Evolutionary conservation across 2,329 filamentous ascomycete genomes (phyloP).

Genomic region (Harringtonia lauricola): DNA sequence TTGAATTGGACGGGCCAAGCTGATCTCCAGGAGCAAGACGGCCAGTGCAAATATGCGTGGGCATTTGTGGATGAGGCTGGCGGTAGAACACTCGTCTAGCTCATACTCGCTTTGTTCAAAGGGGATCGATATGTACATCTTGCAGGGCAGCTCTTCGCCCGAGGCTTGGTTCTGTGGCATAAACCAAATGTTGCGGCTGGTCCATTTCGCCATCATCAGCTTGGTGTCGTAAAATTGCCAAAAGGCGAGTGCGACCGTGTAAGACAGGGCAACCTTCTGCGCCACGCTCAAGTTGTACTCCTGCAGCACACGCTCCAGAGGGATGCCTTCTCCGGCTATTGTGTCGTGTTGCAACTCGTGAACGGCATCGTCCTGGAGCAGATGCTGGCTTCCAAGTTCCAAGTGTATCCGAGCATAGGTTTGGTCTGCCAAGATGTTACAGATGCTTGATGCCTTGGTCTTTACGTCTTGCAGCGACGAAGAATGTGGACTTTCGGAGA

Average conservation of each 20-base stretch:
- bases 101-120: background rate
- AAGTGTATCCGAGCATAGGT: background rate
- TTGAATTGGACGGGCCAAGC: background rate
- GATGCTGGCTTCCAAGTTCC: background rate
- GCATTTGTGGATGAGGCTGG: background rate
- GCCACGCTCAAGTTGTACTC: background rate
- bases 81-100: background rate
- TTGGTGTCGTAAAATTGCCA: background rate
- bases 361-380: background rate
- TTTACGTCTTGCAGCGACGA: background rate
- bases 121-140: background rate
- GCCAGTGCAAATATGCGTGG: background rate
- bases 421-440: background rate
- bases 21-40: background rate
- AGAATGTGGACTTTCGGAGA: background rate
- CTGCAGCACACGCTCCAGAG: background rate
- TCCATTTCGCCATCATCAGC: background rate
- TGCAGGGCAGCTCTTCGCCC: background rate
- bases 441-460: background rate
- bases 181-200: background rate
- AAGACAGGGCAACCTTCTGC: background rate
- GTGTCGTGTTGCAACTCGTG: background rate
- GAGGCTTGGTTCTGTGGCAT: background rate
- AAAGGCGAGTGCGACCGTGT: background rate
- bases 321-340: background rate